Evolutionary conservation across 2,329 filamentous ascomycete genomes (phyloP).

Genomic region (Aaosphaeria arxii): DNA sequence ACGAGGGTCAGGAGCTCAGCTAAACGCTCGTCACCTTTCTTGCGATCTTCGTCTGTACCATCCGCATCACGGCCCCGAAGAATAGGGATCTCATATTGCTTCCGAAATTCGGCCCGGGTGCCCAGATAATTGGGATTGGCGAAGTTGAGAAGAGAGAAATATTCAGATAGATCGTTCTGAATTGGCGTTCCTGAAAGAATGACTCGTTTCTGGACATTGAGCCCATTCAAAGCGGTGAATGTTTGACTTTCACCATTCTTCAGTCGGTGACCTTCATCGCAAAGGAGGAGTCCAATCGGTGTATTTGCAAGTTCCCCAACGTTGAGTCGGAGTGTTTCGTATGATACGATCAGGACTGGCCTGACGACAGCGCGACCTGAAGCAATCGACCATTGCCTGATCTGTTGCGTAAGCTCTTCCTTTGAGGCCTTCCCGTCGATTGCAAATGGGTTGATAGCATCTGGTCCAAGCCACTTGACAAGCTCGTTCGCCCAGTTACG

Average conservation of each 20-base stretch:
- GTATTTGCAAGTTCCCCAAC: conserved; percentile 86
- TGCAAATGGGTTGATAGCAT: conserved; percentile 88
- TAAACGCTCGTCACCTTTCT: conserved; percentile 80
- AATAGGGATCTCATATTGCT: conserved; percentile 90
- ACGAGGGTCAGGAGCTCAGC: conserved; percentile 78
- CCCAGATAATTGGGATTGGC: conserved; percentile 92
- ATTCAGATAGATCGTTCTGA: conserved; percentile 97
- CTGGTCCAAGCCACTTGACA: conserved; percentile 91
- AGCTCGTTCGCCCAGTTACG: conserved; percentile 98
- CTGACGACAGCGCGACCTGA: conserved; percentile 85
- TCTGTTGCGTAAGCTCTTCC: conserved; percentile 82
- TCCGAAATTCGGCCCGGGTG: conserved; percentile 85
- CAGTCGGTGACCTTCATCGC: conserved; percentile 92
- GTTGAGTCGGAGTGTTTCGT: conserved; percentile 90
- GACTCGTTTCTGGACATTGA: conserved; percentile 87
- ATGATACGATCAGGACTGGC: conserved; percentile 95
- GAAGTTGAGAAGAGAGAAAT: conserved; percentile 93
- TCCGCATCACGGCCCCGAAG: conserved; percentile 86
- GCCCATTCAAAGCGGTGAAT: conserved; percentile 82
- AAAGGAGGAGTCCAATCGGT: conserved; percentile 87
- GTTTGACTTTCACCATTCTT: conserved; percentile 98
- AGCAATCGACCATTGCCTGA: conserved; percentile 92
- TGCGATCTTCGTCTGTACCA: conserved; percentile 76
- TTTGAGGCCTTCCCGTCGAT: conserved; percentile 97
- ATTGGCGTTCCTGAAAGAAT: conserved; percentile 97